phyloP scores from a whole-genome alignment of 495 filamentous ascomycete species.

The Podospora bellae-mahoneyi region DNA sequence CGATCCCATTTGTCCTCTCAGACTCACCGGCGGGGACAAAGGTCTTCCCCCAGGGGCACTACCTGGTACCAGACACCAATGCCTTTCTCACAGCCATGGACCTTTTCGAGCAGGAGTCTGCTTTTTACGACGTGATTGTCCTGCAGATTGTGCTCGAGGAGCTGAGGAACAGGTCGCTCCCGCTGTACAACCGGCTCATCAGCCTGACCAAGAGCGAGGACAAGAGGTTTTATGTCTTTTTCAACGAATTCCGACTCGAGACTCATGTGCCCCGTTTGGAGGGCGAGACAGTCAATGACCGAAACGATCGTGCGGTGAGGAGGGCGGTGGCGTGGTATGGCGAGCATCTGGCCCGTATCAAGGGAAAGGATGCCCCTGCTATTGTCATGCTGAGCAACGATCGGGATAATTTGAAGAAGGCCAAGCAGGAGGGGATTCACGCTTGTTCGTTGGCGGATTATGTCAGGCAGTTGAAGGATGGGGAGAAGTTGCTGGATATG shows the following conservation, averaged over 20 bases:
- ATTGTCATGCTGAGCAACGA: constrained; percentile 95
- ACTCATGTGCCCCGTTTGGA: constrained; percentile 72
- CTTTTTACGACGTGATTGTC: constrained; percentile 92
- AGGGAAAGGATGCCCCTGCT: constrained; percentile 60
- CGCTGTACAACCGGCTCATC: constrained; percentile 90
- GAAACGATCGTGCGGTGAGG: constrained; percentile 89
- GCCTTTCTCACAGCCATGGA: constrained; percentile 94
- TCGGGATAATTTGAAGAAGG: constrained; percentile 78
- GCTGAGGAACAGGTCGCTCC: constrained; percentile 86
- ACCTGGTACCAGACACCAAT: constrained; percentile 95
- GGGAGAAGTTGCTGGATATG: constrained; percentile 88
- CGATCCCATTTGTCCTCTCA: constrained; percentile 79
- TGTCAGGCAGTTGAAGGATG: constrained; percentile 77
- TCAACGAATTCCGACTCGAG: constrained; percentile 95
- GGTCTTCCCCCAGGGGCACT: constrained; percentile 80
- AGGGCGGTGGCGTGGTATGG: constrained; percentile 85
- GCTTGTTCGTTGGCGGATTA: constrained; percentile 70
- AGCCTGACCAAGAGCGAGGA: constrained; percentile 88
- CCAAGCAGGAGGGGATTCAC: constrained; percentile 67
- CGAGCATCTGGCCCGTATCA: constrained; percentile 66
- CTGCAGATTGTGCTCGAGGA: constrained; percentile 96
- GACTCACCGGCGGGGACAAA: constrained; percentile 79
- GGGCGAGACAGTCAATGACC: constrained; percentile 91
- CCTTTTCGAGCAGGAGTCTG: constrained; percentile 84
- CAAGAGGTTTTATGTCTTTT: constrained; percentile 97